A percentile compares a stretch with the other conserved stretches of the same genome.
Evolutionary conservation across 495 filamentous ascomycete genomes (phyloP).

Genomic region (Aspergillus asperescens): DNA sequence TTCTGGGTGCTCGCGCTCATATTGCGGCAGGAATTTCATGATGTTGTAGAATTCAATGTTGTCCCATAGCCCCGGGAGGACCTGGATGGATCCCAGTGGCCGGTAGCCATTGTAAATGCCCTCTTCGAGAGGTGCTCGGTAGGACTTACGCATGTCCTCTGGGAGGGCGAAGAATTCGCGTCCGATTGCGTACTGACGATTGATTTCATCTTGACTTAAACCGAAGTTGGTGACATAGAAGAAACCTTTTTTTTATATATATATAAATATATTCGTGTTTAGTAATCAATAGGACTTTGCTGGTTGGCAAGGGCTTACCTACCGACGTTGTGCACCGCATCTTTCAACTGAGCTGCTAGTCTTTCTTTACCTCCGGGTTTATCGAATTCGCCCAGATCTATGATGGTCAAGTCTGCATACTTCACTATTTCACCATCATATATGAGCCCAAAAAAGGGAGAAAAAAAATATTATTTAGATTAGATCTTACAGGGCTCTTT

Average conservation of each 20-base stretch:
- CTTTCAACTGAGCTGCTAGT: not conserved
- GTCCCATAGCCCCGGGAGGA: conserved; percentile 32
- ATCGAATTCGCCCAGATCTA: not conserved
- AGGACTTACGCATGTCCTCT: conserved; percentile 42
- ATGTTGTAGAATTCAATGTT: conserved; percentile 53
- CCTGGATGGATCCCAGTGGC: too few species aligned
- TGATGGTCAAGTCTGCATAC: too few species aligned
- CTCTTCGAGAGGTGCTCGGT: conserved; percentile 37
- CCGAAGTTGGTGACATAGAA: conserved; percentile 50
- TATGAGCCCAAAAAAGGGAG: not conserved
- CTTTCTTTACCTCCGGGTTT: not conserved
- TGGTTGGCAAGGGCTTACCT: too few species aligned
- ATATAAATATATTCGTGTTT: too few species aligned
- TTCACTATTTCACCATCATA: too few species aligned
- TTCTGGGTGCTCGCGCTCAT: conserved; percentile 40
- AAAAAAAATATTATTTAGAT: not conserved
- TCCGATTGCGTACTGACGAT: conserved; percentile 49
- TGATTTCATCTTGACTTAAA: conserved; percentile 44
- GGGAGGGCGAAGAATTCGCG: conserved; percentile 46
- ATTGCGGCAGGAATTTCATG: conserved; percentile 43
- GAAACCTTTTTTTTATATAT: too few species aligned
- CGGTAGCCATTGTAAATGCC: conserved; percentile 42
- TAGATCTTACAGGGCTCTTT: not conserved
- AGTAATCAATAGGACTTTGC: too few species aligned
- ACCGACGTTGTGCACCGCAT: conserved; percentile 26